Conservation (phyloP, 2,329 filamentous ascomycete genomes). For the Phaeophleospora eucalypticola region DNA sequence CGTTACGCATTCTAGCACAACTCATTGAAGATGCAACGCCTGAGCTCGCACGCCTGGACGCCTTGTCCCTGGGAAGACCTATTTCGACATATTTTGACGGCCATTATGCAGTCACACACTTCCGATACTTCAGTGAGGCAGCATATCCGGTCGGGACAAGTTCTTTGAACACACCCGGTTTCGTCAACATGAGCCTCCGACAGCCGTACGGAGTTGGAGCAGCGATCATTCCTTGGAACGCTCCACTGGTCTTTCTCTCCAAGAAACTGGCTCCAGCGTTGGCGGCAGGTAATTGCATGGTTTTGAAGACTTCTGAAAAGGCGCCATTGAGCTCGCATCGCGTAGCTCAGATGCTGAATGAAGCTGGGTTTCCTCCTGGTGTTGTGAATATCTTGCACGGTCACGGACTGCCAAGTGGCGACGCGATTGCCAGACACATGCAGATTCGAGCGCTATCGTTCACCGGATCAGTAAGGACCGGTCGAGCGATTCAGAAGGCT, state of each 20-base stretch:
- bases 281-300: constrained; percentile 55
- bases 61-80: constrained; percentile 11
- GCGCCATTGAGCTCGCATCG: constrained; percentile 7
- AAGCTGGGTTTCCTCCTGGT: constrained; percentile 41
- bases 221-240: constrained; percentile 59
- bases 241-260: constrained; percentile 40
- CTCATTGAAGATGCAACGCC: constrained; percentile 14
- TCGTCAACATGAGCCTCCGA: constrained; percentile 37
- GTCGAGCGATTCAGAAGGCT: constrained; percentile 18
- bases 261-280: constrained; percentile 57
- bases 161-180: constrained; percentile 45
- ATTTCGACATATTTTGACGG: constrained; percentile 35
- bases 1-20: constrained; percentile 17
- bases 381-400: constrained; percentile 37
- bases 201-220: constrained; percentile 52
- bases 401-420: constrained; percentile 28
- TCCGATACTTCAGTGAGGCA: constrained; percentile 43
- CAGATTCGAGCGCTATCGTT: constrained; percentile 28
- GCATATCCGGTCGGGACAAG: constrained; percentile 42
- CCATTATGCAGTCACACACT: constrained; percentile 32
- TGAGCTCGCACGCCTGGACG: constrained; percentile 18
- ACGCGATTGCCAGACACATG: constrained; percentile 30
- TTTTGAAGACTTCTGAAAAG: constrained; percentile 51
- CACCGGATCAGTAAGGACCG: constrained; percentile 24
- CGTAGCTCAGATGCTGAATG: constrained; percentile 30